A percentile compares a stretch with the other conserved stretches of the same genome.
Conservation (phyloP, 2,329 filamentous ascomycete species). For the Microcyclospora pomicola region DNA sequence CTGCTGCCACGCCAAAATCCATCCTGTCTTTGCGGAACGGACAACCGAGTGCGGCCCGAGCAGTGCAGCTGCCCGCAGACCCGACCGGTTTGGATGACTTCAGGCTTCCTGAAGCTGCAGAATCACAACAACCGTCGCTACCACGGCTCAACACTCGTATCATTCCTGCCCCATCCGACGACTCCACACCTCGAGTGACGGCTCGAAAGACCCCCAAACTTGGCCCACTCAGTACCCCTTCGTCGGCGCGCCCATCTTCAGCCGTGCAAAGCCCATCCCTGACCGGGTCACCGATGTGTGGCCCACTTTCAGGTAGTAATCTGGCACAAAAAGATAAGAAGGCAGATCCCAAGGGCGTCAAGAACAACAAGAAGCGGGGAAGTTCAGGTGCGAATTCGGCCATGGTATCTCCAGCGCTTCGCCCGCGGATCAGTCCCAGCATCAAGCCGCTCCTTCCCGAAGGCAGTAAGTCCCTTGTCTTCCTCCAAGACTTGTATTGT, state of each 20-base stretch:
- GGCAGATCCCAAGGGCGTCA: slow-evolving; percentile 32
- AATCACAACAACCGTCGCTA: slow-evolving; percentile 15
- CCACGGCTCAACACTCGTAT: no score
- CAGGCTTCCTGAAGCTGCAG: slow-evolving; percentile 57
- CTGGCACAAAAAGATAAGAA: slow-evolving; percentile 18
- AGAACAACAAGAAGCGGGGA: slow-evolving; percentile 47
- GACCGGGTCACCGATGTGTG: slow-evolving; percentile 33
- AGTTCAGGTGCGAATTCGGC: slow-evolving; percentile 46
- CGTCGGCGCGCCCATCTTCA: slow-evolving; percentile 24
- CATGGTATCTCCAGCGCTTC: slow-evolving; percentile 71
- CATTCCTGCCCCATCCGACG: slow-evolving; percentile 26
- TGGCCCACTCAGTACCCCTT: slow-evolving; percentile 40
- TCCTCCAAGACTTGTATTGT: not conserved
- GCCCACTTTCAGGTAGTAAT: slow-evolving; percentile 24
- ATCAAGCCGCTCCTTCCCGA: slow-evolving; percentile 82
- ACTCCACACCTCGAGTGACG: slow-evolving; percentile 46
- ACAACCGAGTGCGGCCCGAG: not conserved
- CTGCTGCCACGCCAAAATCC: slow-evolving; percentile 22
- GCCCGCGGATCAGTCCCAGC: slow-evolving; percentile 81
- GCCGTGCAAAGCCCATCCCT: slow-evolving; percentile 38
- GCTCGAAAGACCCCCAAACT: slow-evolving; percentile 55
- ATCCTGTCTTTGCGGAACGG: slow-evolving; percentile 11
- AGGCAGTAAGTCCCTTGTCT: slow-evolving; percentile 35
- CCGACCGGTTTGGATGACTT: slow-evolving; percentile 41
- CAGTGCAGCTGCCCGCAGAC: not conserved